Evolutionary conservation across 208 protist genomes (phyloP), one percentile per base, ranked within the genome.

Genomic region (Crithidia fasciculata): DNA sequence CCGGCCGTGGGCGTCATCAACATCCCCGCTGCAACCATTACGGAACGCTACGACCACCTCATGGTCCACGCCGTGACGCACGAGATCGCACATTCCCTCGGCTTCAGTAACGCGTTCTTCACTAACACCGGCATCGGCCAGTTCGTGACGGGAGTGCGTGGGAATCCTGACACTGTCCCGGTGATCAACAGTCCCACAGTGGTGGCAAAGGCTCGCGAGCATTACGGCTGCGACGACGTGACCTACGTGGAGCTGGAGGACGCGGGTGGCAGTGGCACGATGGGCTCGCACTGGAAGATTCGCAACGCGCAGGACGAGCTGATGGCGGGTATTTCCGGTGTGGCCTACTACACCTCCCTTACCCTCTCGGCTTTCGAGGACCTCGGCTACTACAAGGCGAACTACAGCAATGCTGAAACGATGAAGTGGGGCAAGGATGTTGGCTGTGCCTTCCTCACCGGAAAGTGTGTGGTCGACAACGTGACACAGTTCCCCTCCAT

Each of bases 301-400:
- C 81, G 88, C 62, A 88, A 91, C 52, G 84, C 90, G 15, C 78
- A 78, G 56, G 85, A 97, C 47, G 95, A 98, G 69, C 69, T 95
- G 45, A 98, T 98, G 94, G 63, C 86, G 10, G 76, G 72, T 8
- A 66, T 66, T 10, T 8, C 6, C 0, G 8, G n/a, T 47, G 64
- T 28, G 8, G 82, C 44, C 18, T 95, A 74, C 69, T 92, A 88
- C 76, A 93, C 68, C 15, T 76, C 73, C 7, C 64, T 98, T 5
- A 98, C 96, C 16, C 72, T 98, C 56, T 80, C 93, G 2, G 44
- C 81, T 3, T 91, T 98, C 52, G 72, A 94, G 40, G 92, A 97
- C 72, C 64, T 90, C 3, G 88, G 88, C 43, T 95, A 81, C 70
- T 98, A 97, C 83, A 50, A 65, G n/a, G 87, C 72, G n/a, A 76